Conservation (phyloP, 352 stramenopile species). For the Phytophthora palmivora region DNA sequence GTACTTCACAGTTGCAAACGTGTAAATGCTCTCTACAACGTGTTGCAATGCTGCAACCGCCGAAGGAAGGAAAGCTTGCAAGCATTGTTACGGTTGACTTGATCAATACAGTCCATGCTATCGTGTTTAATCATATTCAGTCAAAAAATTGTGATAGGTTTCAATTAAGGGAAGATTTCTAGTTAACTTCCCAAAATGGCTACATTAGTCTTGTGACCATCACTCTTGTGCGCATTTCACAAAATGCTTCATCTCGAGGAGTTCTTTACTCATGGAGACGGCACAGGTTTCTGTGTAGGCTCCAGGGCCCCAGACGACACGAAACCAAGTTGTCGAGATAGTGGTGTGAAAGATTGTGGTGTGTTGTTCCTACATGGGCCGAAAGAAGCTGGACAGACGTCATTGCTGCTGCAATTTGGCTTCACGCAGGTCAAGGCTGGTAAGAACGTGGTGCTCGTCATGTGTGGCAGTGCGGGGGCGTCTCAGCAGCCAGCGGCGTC, state of each 20-base stretch:
- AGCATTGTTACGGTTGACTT: too few relatives aligned
- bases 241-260: slow-evolving; percentile 52
- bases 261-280: slow-evolving; percentile 70
- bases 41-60: too few relatives aligned
- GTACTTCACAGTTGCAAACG: too few relatives aligned
- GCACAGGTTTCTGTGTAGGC: slow-evolving; percentile 25
- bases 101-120: too few relatives aligned
- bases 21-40: too few relatives aligned
- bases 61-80: too few relatives aligned
- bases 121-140: too few relatives aligned
- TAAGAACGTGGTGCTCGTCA: slow-evolving; percentile 57
- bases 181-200: too few relatives aligned
- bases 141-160: too few relatives aligned
- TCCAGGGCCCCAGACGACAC: slow-evolving; percentile 7
- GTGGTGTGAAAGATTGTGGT: slow-evolving; percentile 11
- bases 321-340: slow-evolving; percentile 8
- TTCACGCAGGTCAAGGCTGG: slow-evolving; percentile 58
- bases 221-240: slow-evolving; percentile 7
- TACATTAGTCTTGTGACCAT: slow-evolving; percentile 6
- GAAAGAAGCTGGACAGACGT: slow-evolving; percentile 53
- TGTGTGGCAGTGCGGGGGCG: slow-evolving; percentile 40
- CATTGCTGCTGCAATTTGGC: slow-evolving; percentile 68
- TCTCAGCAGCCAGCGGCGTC: slow-evolving; percentile 26
- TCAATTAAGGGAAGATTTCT: too few relatives aligned
- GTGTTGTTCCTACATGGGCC: slow-evolving; percentile 61